Conservation (phyloP, 768 basidiomycete species). For the Boletellus emodensis region DNA sequence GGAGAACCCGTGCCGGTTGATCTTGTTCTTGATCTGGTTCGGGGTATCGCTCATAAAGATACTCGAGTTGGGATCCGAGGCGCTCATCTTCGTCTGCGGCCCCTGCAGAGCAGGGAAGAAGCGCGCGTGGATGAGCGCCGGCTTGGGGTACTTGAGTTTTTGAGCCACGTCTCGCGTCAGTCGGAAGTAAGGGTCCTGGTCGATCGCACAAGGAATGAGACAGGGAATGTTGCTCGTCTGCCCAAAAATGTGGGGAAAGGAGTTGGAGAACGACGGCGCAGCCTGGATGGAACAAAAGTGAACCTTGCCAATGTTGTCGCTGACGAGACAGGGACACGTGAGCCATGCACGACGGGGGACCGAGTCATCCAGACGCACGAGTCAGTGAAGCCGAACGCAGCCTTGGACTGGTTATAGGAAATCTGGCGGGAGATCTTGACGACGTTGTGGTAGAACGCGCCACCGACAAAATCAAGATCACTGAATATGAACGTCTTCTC, state of each 20-base stretch:
- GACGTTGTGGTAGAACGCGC: constrained; percentile 91
- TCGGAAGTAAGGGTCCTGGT: constrained; percentile 97
- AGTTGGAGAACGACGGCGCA: constrained; percentile 94
- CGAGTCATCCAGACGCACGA: constrained; percentile 56
- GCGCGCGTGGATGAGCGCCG: constrained; percentile 86
- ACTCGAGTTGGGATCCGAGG: constrained; percentile 86
- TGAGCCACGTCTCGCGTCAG: constrained; percentile 93
- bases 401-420: constrained; percentile 89
- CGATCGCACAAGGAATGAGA: constrained; percentile 97
- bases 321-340: constrained; percentile 31
- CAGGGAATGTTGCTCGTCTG: constrained; percentile 76
- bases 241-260: constrained; percentile 97
- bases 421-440: constrained; percentile 91
- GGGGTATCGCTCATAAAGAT: constrained; percentile 96
- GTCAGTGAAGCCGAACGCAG: constrained; percentile 94
- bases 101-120: constrained; percentile 99
- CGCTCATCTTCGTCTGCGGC: constrained; percentile 99
- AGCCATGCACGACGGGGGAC: background rate
- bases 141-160: constrained; percentile 95
- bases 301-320: constrained; percentile 97
- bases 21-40: constrained; percentile 95
- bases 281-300: constrained; percentile 97
- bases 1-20: constrained; percentile 93
- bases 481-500: constrained; percentile 98
- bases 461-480: constrained; percentile 85